Evolutionary conservation across 495 filamentous ascomycete species (phyloP).

Genomic region (Talaromyces stipitatus): DNA sequence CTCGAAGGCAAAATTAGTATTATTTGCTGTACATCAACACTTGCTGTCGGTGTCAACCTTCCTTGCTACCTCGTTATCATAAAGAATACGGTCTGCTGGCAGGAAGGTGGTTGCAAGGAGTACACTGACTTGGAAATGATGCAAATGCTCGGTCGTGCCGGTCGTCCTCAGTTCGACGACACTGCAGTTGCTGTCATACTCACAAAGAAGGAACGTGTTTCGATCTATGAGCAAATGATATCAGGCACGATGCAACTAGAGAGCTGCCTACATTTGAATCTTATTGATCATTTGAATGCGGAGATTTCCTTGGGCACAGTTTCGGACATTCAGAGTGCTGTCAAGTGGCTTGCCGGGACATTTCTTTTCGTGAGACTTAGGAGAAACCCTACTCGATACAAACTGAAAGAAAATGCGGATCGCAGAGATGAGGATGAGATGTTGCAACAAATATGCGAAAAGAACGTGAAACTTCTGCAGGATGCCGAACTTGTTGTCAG

Average conservation of each 20-base stretch:
- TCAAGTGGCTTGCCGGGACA: conserved; percentile 75
- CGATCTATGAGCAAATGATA: conserved; percentile 74
- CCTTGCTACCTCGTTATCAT: conserved; percentile 90
- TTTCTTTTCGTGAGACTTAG: conserved; percentile 81
- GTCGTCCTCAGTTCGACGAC: conserved; percentile 86
- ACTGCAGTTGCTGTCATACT: conserved; percentile 82
- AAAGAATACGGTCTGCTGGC: conserved; percentile 77
- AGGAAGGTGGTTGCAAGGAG: conserved; percentile 58
- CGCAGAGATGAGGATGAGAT: conserved; percentile 53
- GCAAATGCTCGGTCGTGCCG: conserved; percentile 96
- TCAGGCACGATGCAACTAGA: conserved; percentile 79
- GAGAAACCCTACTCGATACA: conserved; percentile 73
- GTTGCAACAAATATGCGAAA: conserved; percentile 74
- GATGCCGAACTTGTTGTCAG: conserved; percentile 49
- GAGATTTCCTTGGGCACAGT: conserved; percentile 86
- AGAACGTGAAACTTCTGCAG: conserved; percentile 64
- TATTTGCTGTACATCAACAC: conserved; percentile 92
- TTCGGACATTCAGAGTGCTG: conserved; percentile 59
- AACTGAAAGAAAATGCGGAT: conserved; percentile 52
- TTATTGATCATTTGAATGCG: conserved; percentile 91
- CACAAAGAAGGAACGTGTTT: conserved; percentile 59
- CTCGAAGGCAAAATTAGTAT: conserved; percentile 71
- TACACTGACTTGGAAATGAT: conserved; percentile 91
- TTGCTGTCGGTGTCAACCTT: conserved; percentile 89
- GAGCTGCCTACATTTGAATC: conserved; percentile 77